Evolutionary conservation across 2,329 filamentous ascomycete genomes (phyloP), one percentile per base, ranked within the genome.

Genomic region (Magnaporthiopsis incrustans): DNA sequence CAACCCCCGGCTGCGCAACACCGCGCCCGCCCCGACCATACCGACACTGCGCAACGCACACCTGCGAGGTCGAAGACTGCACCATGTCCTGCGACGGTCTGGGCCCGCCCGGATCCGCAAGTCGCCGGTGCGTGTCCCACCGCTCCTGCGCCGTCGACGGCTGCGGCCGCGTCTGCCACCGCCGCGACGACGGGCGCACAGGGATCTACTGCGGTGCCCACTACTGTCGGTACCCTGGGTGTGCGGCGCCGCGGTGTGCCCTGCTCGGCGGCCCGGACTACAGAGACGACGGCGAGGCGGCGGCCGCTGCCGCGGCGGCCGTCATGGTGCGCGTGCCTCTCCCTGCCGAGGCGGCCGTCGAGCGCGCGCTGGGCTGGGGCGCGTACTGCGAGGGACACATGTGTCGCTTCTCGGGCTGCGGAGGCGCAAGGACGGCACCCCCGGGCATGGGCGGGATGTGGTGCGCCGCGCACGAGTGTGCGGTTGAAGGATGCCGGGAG

Each of bases 1-100:
- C 35, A 53, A 62, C 7, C n/a, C 61, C 61, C 15, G 60, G 59
- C 44, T 69, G 68, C 64, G 62, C 62, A 38, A 62, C 58, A 2
- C 27, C 63, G 6, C 66, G 66, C 27, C 33, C 62, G 14, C 30
- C 44, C 18, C 60, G 58, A 18, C 63, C 61, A 32, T 67, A 63
- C 32, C 22, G 35, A 25, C 67, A 64, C 64, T 69, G 68, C 64
- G 62, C 64, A 22, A 11, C n/a, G 27, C 68, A 69, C 64, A 69
- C 68, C 6, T 69, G 68, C 66, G 64, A 66, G 63, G 59, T 38
- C 2, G 14, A 27, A 25, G 38, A 61, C 18, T 69, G 68, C 66
- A 64, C 50, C 59, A 53, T 63, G 65, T 44, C 57, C n/a, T 65
- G 66, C 50, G 32, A 58, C 26, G 65, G 64, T 26, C 56, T n/a